phyloP scores from a whole-genome alignment of 1,139 yeast genomes.

The Kodamaea fungicola region DNA sequence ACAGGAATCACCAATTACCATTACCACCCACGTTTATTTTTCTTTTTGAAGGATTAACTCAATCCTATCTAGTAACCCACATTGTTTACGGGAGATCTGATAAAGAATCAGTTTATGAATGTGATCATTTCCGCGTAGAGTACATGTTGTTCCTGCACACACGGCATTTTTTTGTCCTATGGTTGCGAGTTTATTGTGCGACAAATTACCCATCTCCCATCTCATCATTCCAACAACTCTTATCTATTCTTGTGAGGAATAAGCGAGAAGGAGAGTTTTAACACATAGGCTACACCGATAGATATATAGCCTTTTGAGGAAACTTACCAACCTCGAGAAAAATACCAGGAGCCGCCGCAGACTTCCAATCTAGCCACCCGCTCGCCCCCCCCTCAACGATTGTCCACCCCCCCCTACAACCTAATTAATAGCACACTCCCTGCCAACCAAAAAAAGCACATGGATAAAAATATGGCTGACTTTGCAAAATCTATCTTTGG shows the following conservation, averaged over 20 bases:
- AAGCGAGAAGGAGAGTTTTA: neutral
- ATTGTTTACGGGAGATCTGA: no score
- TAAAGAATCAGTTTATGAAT: no score
- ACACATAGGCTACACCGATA: neutral
- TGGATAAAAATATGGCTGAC: constrained; percentile 46
- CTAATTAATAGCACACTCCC: neutral
- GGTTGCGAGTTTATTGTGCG: neutral
- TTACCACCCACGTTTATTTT: no score
- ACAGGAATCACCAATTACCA: neutral
- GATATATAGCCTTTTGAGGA: no score
- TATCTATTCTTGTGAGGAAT: neutral
- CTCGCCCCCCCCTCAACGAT: neutral
- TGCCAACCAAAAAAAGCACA: neutral
- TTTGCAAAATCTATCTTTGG: constrained; percentile 62
- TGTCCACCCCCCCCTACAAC: constrained; percentile 1
- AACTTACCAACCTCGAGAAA: no score
- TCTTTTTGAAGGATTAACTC: no score
- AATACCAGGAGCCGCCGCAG: no score
- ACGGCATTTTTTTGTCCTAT: neutral
- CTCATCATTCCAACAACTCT: neutral
- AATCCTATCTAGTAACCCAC: no score
- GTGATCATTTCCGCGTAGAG: no score
- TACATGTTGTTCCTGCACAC: neutral
- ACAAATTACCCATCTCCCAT: neutral
- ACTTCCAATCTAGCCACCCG: neutral